phyloP scores from a whole-genome alignment of 202 grass and related monocot species.

The Elaeis oleifera region DNA sequence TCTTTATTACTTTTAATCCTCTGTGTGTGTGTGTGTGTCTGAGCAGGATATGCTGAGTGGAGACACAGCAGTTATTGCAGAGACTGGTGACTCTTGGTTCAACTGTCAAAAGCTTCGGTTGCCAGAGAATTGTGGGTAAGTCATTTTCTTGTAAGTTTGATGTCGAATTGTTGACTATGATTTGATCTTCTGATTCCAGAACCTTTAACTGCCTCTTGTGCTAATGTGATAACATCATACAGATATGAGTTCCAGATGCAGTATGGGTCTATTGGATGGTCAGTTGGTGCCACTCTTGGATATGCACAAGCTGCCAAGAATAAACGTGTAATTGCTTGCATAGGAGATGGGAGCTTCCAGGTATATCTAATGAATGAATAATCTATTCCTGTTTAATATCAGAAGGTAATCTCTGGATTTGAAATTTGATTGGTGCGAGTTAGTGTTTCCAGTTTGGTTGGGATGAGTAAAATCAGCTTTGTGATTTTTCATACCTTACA shows the following conservation, averaged over 20 bases:
- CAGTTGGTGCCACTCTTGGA: conserved; percentile 15
- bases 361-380: not conserved
- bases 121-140: conserved; percentile 12
- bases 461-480: no score
- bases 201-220: no score
- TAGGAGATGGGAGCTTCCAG: conserved; percentile 14
- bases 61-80: conserved; percentile 4
- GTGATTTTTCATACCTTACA: no score
- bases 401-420: no score
- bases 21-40: no score
- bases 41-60: conserved; percentile 2
- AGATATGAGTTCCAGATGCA: conserved; percentile 16
- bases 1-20: not conserved
- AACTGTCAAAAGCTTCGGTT: conserved; percentile 9
- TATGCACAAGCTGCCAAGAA: conserved; percentile 12
- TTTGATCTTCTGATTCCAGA: no score
- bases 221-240: no score
- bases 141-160: not conserved
- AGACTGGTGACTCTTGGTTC: conserved; percentile 14
- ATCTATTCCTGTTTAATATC: no score
- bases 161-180: not conserved
- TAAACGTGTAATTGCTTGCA: conserved; percentile 9
- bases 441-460: no score
- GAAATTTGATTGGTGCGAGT: no score
- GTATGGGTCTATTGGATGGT: conserved; percentile 17